Percentiles rank a stretch among this genome's conserved stretches.
Evolutionary conservation across 2,329 filamentous ascomycete species (phyloP).

Genomic region (Diaporthe sp.): DNA sequence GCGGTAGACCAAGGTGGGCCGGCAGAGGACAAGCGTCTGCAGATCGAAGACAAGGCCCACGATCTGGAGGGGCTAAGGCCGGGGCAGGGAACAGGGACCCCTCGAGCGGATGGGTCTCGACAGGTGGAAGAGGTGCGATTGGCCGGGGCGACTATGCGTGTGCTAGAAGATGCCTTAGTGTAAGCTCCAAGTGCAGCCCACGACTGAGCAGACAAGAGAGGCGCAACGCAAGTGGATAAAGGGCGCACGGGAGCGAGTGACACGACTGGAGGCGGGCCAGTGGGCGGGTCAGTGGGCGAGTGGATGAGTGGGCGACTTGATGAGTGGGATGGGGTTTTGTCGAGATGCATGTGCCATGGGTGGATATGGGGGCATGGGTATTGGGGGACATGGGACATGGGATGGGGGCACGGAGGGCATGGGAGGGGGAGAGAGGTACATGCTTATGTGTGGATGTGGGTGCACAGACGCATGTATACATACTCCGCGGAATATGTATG

Average conservation of each 20-base stretch:
- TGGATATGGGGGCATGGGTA: neutral
- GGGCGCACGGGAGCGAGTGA: slow-evolving; percentile 22
- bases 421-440: neutral
- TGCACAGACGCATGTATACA: neutral
- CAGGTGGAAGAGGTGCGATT: slow-evolving; percentile 34
- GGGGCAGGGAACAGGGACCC: slow-evolving; percentile 24
- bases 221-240: slow-evolving; percentile 29
- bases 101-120: neutral
- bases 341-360: slow-evolving; percentile 18
- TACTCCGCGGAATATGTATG: neutral
- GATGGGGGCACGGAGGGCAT: neutral
- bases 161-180: slow-evolving; percentile 43
- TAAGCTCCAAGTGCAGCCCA: slow-evolving; percentile 41
- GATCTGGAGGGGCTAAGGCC: slow-evolving; percentile 39
- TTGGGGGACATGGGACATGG: neutral
- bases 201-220: slow-evolving; percentile 27
- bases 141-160: slow-evolving; percentile 36
- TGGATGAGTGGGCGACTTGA: neutral
- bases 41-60: slow-evolving; percentile 38
- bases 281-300: slow-evolving; percentile 1
- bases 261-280: slow-evolving; percentile 14
- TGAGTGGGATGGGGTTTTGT: slow-evolving; percentile 18
- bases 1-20: slow-evolving; percentile 33
- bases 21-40: slow-evolving; percentile 21
- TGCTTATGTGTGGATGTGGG: neutral